These are phyloP conservation scores for Limnanthes douglasii DNA, from an alignment of 345 rosid species.

Conservation along the genomic window DNA sequence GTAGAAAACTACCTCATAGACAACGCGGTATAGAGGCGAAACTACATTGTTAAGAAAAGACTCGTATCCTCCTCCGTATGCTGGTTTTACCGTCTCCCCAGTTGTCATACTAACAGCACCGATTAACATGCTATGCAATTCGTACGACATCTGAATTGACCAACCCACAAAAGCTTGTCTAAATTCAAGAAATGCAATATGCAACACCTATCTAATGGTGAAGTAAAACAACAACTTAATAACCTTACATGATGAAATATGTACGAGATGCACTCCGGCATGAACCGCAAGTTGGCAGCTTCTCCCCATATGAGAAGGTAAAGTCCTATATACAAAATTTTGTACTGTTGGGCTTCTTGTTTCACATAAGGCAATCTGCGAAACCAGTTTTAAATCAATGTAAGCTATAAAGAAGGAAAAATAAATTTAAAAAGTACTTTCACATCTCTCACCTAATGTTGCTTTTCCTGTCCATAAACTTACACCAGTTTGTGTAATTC, in stretches of 20 bases:
- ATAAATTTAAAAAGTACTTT: background rate
- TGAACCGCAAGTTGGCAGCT: conserved; percentile 86
- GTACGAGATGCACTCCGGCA: conserved; percentile 91
- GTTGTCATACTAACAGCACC: conserved; percentile 33
- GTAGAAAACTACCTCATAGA: conserved; percentile 29
- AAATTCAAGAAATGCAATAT: too few relatives aligned
- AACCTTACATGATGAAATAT: conserved; percentile 90
- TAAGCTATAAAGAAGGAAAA: conserved; percentile 2
- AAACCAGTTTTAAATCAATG: conserved; percentile 7
- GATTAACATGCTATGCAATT: conserved; percentile 62
- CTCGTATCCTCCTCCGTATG: conserved; percentile 52
- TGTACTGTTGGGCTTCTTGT: conserved; percentile 71
- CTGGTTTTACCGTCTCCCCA: conserved; percentile 45
- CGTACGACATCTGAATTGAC: conserved; percentile 65
- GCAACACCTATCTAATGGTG: too few relatives aligned
- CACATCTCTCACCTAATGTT: conserved; percentile 47
- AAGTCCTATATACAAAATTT: conserved; percentile 74
- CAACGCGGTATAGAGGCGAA: conserved; percentile 65
- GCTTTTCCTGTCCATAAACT: conserved; percentile 58
- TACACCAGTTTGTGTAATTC: conserved; percentile 89
- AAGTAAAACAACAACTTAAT: conserved; percentile 3
- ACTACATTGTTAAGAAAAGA: conserved; percentile 64
- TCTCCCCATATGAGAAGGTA: conserved; percentile 99
- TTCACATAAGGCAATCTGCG: conserved; percentile 68
- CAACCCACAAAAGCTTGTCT: too few relatives aligned